phyloP scores from a whole-genome alignment of 2,329 filamentous ascomycete species.

The Monilinia polystroma region DNA sequence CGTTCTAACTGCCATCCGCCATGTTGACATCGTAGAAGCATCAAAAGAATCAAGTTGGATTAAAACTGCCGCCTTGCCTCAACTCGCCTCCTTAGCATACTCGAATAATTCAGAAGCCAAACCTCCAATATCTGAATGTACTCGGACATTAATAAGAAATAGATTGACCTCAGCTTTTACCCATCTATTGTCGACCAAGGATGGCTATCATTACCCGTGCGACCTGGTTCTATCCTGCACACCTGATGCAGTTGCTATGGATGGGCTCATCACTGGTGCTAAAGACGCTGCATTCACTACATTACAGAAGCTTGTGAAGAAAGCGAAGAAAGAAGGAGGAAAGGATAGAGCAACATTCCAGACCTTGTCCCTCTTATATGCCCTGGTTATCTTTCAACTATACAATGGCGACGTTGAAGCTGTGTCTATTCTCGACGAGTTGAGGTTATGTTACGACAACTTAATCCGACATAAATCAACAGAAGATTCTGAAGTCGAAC shows the following conservation, averaged over 20 bases:
- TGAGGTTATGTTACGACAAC: conserved; percentile 72
- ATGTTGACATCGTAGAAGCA: conserved; percentile 31
- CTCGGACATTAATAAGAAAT: conserved; percentile 54
- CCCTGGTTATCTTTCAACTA: conserved; percentile 80
- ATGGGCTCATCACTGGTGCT: conserved; percentile 54
- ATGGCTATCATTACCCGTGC: conserved; percentile 49
- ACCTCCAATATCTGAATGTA: conserved; percentile 51
- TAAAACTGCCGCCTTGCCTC: conserved; percentile 32
- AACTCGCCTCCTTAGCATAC: conserved; percentile 56
- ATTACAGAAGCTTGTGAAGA: conserved; percentile 54
- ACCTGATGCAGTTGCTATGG: conserved; percentile 51
- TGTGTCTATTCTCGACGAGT: conserved; percentile 75
- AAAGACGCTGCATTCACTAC: conserved; percentile 52
- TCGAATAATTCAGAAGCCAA: conserved; percentile 45
- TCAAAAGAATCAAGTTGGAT: conserved; percentile 33
- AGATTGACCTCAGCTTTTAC: conserved; percentile 59
- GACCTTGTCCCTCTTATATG: conserved; percentile 77
- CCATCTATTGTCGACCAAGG: conserved; percentile 54
- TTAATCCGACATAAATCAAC: conserved; percentile 48
- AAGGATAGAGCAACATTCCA: conserved; percentile 44
- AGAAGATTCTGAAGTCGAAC: conserved; percentile 53
- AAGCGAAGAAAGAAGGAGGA: conserved; percentile 40
- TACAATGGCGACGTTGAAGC: conserved; percentile 89
- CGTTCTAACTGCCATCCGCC: conserved; percentile 37
- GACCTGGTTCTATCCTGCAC: conserved; percentile 33